Base-by-base conservation (phyloP, 176 grass and related monocot genomes). In the Paspalum notatum region DNA sequence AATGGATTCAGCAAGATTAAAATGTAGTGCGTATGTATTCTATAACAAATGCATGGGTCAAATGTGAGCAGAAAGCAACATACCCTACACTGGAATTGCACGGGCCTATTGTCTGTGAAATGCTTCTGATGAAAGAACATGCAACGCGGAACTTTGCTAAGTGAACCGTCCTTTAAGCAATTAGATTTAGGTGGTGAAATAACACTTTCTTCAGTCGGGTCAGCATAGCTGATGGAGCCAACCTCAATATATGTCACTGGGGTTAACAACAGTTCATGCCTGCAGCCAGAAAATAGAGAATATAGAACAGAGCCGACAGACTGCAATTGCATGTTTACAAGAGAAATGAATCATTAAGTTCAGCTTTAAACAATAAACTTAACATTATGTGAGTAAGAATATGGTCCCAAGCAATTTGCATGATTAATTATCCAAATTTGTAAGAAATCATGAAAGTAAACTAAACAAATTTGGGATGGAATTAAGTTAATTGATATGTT, bases 171-270 rank as follows among this genome's bases (percentile, higher is more conserved):
- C 62, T 85, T 60, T 67, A 68, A 68, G 62, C 53, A 83, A 86
- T 81, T 58, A 45, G 80, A 66, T 63, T 77, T 79, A 15, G 79
- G 54, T 74, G 72, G 58, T 55, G 72, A 62, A 72, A 55, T 73
- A 58, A 74, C 74, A 62, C 32, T 16, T 88, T 79, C 75, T 82
- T 74, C 53, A 82, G 54, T 84, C 75, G 42, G 54, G 44, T 63
- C 61, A 39, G 69, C 21, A 80, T 88, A 84, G 68, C 87, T 87
- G 46, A 91, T 84, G 32, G 86, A 93, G 73, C 22, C 79, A 59
- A 95, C 87, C 89, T 95, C 88, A 90, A 98, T 93, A 49, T 92
- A 95, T 86, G 96, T 91, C 45, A 78, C 58, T 22, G 96, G 73
- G 38, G 88, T 99, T 73, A 99, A 61, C 27, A 84, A 22, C 81